Evolutionary conservation across 495 filamentous ascomycete genomes (phyloP).

Genomic region (Lasiosphaeris hirsuta): DNA sequence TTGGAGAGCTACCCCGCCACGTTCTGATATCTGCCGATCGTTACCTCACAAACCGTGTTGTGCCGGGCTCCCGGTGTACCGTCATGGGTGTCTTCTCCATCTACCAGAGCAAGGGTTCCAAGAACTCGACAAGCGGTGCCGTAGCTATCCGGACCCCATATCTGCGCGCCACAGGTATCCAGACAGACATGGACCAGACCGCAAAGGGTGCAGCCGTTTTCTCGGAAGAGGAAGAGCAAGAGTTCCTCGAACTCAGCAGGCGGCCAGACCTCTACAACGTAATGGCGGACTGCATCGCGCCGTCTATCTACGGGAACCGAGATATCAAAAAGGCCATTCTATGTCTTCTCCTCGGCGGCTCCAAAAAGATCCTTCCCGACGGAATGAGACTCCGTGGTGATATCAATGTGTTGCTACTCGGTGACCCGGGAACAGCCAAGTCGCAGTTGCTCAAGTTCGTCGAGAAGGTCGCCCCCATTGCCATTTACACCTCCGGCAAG

Average conservation of each 20-base stretch:
- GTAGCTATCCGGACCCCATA: conserved; percentile 97
- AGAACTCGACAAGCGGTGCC: conserved; percentile 69
- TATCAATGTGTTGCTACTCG: conserved; percentile 95
- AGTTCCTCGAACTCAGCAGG: conserved; percentile 90
- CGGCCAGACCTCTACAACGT: conserved; percentile 87
- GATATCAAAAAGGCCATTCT: conserved; percentile 99
- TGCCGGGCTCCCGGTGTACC: conserved; percentile 91
- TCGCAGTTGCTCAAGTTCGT: conserved; percentile 98
- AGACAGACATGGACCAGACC: conserved; percentile 83
- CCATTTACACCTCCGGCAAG: conserved; percentile 99
- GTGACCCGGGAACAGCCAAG: conserved; percentile 98
- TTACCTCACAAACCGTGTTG: conserved; percentile 92
- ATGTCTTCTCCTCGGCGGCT: conserved; percentile 90
- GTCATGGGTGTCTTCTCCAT: conserved; percentile 98
- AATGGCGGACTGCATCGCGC: conserved; percentile 90
- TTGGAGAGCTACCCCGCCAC: conserved; percentile 92
- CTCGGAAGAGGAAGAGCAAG: conserved; percentile 94
- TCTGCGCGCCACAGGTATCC: conserved; percentile 89
- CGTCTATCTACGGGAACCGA: conserved; percentile 92
- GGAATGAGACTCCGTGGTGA: conserved; percentile 98
- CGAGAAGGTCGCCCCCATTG: conserved; percentile 92
- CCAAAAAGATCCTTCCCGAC: conserved; percentile 97
- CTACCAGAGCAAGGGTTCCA: conserved; percentile 85
- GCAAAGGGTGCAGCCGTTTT: conserved; percentile 83
- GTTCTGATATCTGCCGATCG: conserved; percentile 93